Base-by-base conservation (phyloP, 192 early-diverging fungal species). In the Coemansia sp. region DNA sequence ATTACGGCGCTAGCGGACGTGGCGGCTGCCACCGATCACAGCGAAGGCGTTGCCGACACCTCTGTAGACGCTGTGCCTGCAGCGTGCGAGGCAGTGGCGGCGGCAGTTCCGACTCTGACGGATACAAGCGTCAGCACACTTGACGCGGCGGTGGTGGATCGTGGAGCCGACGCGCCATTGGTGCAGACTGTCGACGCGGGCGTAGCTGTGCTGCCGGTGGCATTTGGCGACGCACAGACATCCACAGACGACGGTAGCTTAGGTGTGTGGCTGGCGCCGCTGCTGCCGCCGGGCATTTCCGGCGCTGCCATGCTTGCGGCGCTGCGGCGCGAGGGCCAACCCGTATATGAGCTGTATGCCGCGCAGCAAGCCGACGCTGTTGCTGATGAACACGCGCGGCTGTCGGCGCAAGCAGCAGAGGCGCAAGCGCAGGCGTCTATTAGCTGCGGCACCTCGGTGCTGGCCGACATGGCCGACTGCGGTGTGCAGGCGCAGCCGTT, bases 251-350 rank as follows among this genome's bases (percentile, higher is more conserved):
- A 63, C 51, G 22, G 10, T 0, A 51, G 75, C 66, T 57, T 81
- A 20, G 42, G 61, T 20, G 59, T 58, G 29, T 81, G 78, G 78
- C 72, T 81, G 10, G 66, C 69, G 50, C 78, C 78, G 14, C 58
- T 81, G 17, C 66, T 81, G 24, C 78, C 78, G 0, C 66, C 36
- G 0, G 78, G 73, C 14, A 57, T 81, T 36, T 20, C 70, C 1
- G 25, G 58, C 6, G 57, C 70, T 14, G 60, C 70, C 4, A 73
- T 69, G 11, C 51, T 81, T 20, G 61, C 69, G 5, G 69, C 78
- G n/a, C 78, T 81, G 1, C 56, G 54, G 33, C 66, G 78, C 20
- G 50, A 56, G 36, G 73, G 78, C 30, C 73, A 71, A 50, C 70
- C 78, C 5, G 61, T 81, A 4, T 68, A 75, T 51, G 74, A 81